Percentiles rank a stretch among this genome's conserved stretches.
These are phyloP conservation scores for Pseudognaphalium luteoalbum DNA, from an alignment of 129 eudicot genomes.

Conservation along the genomic window DNA sequence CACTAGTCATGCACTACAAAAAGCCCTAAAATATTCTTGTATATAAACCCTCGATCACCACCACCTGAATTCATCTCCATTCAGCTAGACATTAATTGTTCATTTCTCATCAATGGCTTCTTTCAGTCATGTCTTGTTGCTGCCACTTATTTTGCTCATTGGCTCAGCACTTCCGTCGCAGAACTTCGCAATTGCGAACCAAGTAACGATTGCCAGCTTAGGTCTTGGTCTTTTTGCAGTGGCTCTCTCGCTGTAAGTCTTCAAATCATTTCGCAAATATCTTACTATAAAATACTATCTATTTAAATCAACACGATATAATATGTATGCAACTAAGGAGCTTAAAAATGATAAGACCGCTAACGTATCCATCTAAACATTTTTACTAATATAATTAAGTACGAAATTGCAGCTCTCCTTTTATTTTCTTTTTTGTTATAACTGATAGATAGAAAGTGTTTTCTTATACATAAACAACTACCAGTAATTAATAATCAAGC, in stretches of 20 bases:
- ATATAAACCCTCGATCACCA: slow-evolving; percentile 8
- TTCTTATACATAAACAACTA: no score
- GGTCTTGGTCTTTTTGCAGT: neutral
- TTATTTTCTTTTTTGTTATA: no score
- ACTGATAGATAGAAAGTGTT: no score
- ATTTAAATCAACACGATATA: no score
- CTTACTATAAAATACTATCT: no score
- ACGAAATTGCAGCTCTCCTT: no score
- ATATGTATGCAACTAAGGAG: no score
- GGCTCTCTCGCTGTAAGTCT: neutral
- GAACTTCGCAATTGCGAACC: neutral
- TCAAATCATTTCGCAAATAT: neutral
- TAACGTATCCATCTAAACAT: no score
- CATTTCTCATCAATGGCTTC: neutral
- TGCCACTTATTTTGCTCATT: neutral
- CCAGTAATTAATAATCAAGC: no score
- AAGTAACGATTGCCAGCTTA: neutral
- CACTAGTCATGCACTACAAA: neutral
- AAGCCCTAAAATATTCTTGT: neutral
- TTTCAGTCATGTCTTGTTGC: neutral
- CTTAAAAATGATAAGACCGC: no score
- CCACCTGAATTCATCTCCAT: neutral
- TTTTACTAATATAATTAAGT: no score
- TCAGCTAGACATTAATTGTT: neutral
- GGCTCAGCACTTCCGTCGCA: neutral